phyloP scores from a whole-genome alignment of 768 basidiomycete genomes.

The Gautieria morchelliformis region DNA sequence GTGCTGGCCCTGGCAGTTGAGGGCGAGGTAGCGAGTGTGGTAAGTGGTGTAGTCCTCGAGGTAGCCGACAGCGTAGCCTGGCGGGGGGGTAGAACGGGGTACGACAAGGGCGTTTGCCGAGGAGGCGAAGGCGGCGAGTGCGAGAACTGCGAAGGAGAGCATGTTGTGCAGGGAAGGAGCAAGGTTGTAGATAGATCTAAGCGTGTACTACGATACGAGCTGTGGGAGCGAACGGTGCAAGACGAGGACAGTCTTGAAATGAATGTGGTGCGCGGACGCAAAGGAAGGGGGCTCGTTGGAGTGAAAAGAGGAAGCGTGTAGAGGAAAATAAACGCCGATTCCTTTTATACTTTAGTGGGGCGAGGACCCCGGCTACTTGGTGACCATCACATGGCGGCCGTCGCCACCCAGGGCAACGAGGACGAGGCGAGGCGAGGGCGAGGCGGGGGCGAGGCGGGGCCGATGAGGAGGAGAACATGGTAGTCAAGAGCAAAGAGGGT shows the following conservation, averaged over 20 bases:
- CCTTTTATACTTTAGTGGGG: not conserved
- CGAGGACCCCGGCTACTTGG: not conserved
- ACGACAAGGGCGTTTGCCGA: slow-evolving; percentile 31
- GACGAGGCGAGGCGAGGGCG: not conserved
- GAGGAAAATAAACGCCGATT: not conserved
- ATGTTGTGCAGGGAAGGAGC: slow-evolving; percentile 23
- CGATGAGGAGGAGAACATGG: not conserved
- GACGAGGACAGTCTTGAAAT: not conserved
- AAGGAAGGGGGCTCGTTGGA: not conserved
- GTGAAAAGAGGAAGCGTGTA: not conserved
- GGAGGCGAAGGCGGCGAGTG: slow-evolving; percentile 16
- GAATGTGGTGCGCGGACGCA: not conserved
- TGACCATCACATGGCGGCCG: not conserved
- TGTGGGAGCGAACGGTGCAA: not conserved
- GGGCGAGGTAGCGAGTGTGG: slow-evolving; percentile 51
- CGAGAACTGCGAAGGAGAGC: slow-evolving; percentile 19
- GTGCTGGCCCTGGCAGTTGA: slow-evolving; percentile 37
- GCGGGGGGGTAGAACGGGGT: slow-evolving; percentile 24
- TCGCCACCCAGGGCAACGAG: not conserved
- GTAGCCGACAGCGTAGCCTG: slow-evolving; percentile 32
- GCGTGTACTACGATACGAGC: slow-evolving; percentile 4
- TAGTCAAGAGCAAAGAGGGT: too few relatives aligned
- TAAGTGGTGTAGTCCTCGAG: slow-evolving; percentile 50
- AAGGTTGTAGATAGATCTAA: slow-evolving; percentile 3
- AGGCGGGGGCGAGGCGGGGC: not conserved